Percentiles rank a stretch among this genome's conserved stretches.
These are phyloP conservation scores for Cladosporium velox DNA, from an alignment of 2,329 filamentous ascomycete species.

Conservation along the genomic window DNA sequence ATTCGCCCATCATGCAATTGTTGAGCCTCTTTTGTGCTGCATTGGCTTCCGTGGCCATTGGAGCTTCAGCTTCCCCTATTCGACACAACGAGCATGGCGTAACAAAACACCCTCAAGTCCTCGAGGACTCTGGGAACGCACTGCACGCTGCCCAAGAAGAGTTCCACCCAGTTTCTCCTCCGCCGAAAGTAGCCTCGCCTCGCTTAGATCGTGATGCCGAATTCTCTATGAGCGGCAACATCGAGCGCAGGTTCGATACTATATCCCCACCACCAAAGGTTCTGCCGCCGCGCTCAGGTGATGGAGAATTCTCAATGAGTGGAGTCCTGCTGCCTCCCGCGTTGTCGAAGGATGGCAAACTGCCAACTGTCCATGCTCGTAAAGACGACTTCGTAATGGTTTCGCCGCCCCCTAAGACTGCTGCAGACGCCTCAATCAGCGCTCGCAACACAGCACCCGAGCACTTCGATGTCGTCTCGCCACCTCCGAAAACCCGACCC, in stretches of 20 bases:
- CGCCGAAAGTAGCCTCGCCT: not conserved
- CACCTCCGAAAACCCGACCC: conserved; percentile 1
- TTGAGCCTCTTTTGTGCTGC: not conserved
- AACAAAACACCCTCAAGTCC: not conserved
- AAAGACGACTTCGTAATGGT: not conserved
- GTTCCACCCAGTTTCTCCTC: not conserved
- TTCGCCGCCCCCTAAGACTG: not conserved
- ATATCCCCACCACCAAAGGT: not conserved
- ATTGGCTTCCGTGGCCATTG: not conserved
- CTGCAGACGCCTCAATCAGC: not conserved
- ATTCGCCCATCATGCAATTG: not conserved
- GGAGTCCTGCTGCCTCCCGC: not conserved
- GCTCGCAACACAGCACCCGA: not conserved
- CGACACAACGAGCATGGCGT: not conserved
- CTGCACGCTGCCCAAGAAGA: not conserved
- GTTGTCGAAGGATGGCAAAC: not conserved
- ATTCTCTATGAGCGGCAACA: not conserved
- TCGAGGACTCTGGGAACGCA: not conserved
- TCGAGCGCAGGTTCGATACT: not conserved
- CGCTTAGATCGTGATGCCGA: not conserved
- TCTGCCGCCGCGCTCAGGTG: conserved; percentile 1
- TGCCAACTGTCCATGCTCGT: not conserved
- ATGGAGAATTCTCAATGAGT: not conserved
- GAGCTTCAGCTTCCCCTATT: not conserved
- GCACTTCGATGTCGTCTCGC: not conserved